Conservation (phyloP, 2,329 filamentous ascomycete species). For the Knufia petricola region DNA sequence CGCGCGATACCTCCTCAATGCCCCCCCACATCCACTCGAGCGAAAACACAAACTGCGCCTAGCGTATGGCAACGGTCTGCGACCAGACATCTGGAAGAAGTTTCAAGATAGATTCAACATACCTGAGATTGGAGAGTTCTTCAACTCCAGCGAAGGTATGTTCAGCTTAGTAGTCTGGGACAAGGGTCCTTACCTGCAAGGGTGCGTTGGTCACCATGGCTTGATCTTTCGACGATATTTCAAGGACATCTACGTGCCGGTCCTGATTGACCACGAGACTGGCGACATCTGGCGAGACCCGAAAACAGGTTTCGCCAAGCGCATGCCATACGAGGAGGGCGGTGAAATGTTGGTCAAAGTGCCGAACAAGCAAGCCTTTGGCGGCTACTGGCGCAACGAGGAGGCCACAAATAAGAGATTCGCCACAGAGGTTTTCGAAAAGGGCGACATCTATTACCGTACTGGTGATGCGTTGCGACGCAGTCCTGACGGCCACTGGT, state of each 20-base stretch:
- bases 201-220: conserved; percentile 63
- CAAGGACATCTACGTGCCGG: conserved; percentile 52
- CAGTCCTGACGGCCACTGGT: conserved; percentile 61
- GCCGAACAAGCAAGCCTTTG: conserved; percentile 57
- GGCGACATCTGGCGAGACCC: conserved; percentile 58
- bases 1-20: conserved; percentile 39
- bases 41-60: conserved; percentile 36
- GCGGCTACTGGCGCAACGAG: conserved; percentile 71
- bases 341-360: conserved; percentile 66
- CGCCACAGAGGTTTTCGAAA: conserved; percentile 59
- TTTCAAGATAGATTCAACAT: conserved; percentile 34
- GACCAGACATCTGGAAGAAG: conserved; percentile 40
- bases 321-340: conserved; percentile 55
- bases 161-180: conserved; percentile 53
- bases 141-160: conserved; percentile 66
- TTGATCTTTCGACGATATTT: conserved; percentile 45
- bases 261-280: conserved; percentile 58
- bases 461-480: conserved; percentile 72
- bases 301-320: conserved; percentile 56
- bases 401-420: conserved; percentile 65
- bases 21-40: conserved; percentile 37
- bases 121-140: conserved; percentile 59
- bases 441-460: conserved; percentile 74
- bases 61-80: conserved; percentile 40
- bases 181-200: conserved; percentile 52